Evolutionary conservation across 1,284 basidiomycete genomes (phyloP).

Genomic region (Cryptococcus maquisensis): DNA sequence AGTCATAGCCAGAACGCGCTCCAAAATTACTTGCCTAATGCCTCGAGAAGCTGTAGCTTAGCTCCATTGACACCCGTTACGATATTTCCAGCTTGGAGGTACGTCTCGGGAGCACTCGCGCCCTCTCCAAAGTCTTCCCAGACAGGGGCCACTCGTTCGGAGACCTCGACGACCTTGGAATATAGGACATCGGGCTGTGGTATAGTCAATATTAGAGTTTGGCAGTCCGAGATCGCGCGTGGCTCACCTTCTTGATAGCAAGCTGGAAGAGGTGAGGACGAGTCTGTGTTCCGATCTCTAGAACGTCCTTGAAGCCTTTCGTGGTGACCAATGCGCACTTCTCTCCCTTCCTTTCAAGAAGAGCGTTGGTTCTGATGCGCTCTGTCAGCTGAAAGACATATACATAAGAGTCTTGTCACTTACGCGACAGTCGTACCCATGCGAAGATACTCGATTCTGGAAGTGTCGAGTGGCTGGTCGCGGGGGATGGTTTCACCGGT

Average conservation of each 20-base stretch:
- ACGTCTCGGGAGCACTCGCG: constrained; percentile 16
- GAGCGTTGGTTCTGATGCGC: constrained; percentile 71
- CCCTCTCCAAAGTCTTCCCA: constrained; percentile 41
- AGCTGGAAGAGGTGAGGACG: constrained; percentile 83
- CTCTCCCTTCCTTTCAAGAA: constrained; percentile 90
- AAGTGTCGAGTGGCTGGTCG: constrained; percentile 50
- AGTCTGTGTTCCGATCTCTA: constrained; percentile 39
- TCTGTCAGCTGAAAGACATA: background rate
- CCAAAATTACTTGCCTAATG: constrained; percentile 3
- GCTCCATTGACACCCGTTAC: constrained; percentile 60
- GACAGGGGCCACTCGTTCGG: constrained; percentile 90
- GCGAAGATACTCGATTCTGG: constrained; percentile 30
- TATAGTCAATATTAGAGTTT: background rate
- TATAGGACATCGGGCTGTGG: constrained; percentile 51
- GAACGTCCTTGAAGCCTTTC: constrained; percentile 58
- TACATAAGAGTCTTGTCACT: background rate
- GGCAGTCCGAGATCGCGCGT: constrained; percentile 66
- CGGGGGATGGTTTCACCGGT: constrained; percentile 64
- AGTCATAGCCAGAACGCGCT: constrained; percentile 54
- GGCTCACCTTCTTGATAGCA: constrained; percentile 72
- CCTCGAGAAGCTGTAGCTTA: constrained; percentile 74
- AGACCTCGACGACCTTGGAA: constrained; percentile 42
- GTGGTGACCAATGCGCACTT: constrained; percentile 82
- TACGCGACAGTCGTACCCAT: constrained; percentile 55
- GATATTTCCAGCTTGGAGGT: constrained; percentile 19